These are phyloP conservation scores for Termitomyces sp. DNA, from an alignment of 768 basidiomycete species.

Conservation along the genomic window DNA sequence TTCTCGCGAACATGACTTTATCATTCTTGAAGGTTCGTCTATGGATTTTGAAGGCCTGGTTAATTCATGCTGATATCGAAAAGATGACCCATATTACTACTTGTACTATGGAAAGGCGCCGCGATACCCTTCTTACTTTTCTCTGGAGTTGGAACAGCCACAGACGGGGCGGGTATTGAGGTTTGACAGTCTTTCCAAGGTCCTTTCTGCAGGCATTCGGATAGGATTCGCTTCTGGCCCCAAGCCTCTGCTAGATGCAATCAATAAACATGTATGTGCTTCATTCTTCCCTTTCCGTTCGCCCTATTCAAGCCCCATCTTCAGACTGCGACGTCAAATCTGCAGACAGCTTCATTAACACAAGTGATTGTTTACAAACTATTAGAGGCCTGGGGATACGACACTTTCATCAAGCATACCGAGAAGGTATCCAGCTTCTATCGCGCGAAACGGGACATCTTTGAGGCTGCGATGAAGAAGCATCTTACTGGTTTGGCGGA, in stretches of 20 bases:
- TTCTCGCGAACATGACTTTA: constrained; percentile 65
- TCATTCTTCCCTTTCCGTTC: background rate
- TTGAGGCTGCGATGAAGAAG: constrained; percentile 64
- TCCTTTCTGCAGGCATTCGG: constrained; percentile 70
- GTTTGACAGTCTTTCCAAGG: constrained; percentile 86
- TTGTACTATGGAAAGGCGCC: constrained; percentile 67
- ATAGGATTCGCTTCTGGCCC: constrained; percentile 81
- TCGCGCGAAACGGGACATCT: constrained; percentile 63
- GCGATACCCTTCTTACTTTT: constrained; percentile 74
- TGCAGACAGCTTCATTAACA: constrained; percentile 59
- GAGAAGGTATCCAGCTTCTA: constrained; percentile 66
- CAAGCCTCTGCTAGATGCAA: constrained; percentile 54
- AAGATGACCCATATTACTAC: constrained; percentile 78
- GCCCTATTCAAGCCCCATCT: background rate
- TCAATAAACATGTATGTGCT: constrained; percentile 60
- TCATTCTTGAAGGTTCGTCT: constrained; percentile 77
- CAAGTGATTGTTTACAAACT: constrained; percentile 59
- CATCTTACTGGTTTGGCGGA: constrained; percentile 73
- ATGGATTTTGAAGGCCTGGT: background rate
- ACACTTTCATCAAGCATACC: constrained; percentile 67
- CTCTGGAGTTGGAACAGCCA: constrained; percentile 61
- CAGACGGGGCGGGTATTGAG: constrained; percentile 75
- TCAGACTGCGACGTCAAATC: constrained; percentile 45
- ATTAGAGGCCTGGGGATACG: constrained; percentile 66
- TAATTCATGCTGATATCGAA: background rate